Percentiles rank a stretch among this genome's conserved stretches.
Evolutionary conservation across 2,329 filamentous ascomycete genomes (phyloP).

Genomic region (Septoria petroselini): DNA sequence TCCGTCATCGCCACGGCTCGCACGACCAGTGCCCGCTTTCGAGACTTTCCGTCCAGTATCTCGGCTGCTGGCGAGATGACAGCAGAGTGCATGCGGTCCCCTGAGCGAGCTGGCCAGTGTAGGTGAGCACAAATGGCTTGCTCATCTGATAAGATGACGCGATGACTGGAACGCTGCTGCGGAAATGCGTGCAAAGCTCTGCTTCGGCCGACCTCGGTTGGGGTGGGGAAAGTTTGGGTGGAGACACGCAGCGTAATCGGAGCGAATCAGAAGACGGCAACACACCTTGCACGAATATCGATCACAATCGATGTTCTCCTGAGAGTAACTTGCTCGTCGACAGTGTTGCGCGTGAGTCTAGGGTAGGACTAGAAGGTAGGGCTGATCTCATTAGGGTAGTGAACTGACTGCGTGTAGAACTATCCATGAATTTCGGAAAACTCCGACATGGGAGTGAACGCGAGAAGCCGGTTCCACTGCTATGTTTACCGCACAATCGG

Average conservation of each 20-base stretch:
- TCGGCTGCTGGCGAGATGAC: not conserved
- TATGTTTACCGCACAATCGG: too few relatives aligned
- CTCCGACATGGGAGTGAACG: too few relatives aligned
- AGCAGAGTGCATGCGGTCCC: not conserved
- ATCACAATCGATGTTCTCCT: too few relatives aligned
- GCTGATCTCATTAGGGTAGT: too few relatives aligned
- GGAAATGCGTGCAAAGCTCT: slow-evolving; percentile 6
- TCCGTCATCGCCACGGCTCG: not conserved
- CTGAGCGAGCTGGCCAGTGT: slow-evolving; percentile 7
- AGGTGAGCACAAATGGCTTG: slow-evolving; percentile 1
- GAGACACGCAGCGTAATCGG: not conserved
- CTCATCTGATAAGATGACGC: slow-evolving; percentile 19
- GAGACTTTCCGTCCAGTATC: not conserved
- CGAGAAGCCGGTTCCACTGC: too few relatives aligned
- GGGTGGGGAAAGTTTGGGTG: not conserved
- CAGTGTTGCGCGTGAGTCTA: too few relatives aligned
- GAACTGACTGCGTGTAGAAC: too few relatives aligned
- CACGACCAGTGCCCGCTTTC: not conserved
- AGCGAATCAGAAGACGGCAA: not conserved
- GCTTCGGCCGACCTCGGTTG: slow-evolving; percentile 11
- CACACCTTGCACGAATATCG: too few relatives aligned
- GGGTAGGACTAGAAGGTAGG: too few relatives aligned
- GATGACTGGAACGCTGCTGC: slow-evolving; percentile 2
- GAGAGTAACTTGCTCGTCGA: too few relatives aligned
- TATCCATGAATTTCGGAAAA: too few relatives aligned